These are phyloP conservation scores for Naganishia sp. DNA, from an alignment of 1,284 basidiomycete species.

Conservation along the genomic window DNA sequence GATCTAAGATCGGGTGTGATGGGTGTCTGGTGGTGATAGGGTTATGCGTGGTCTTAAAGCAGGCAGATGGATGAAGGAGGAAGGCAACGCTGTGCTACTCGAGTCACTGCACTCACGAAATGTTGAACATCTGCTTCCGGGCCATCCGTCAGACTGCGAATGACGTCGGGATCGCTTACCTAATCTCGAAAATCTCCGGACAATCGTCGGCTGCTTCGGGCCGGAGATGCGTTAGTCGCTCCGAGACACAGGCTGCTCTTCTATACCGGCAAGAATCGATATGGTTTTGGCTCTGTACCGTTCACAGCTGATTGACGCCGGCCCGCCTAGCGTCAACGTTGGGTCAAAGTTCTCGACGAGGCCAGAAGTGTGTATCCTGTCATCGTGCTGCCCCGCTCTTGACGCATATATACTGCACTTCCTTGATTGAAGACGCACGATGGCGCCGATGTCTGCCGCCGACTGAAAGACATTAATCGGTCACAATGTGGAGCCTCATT, in stretches of 20 bases:
- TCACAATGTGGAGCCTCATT: neutral
- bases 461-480: neutral
- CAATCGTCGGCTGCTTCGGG: too few relatives aligned
- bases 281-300: neutral
- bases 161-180: conserved; percentile 4
- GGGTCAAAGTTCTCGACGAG: too few relatives aligned
- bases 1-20: too few relatives aligned
- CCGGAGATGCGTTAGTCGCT: too few relatives aligned
- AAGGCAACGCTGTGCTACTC: neutral
- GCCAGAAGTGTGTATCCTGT: too few relatives aligned
- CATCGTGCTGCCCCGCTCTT: too few relatives aligned
- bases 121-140: neutral
- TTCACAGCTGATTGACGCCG: neutral
- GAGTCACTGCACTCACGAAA: neutral
- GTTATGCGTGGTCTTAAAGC: neutral
- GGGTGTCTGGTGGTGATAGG: neutral
- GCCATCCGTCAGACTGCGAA: neutral
- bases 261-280: neutral
- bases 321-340: too few relatives aligned
- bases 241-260: neutral
- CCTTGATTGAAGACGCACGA: too few relatives aligned
- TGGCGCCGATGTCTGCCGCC: too few relatives aligned
- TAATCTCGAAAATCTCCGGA: too few relatives aligned
- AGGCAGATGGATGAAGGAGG: neutral
- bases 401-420: too few relatives aligned